Evolutionary conservation across 2,329 filamentous ascomycete genomes (phyloP), one percentile per base, ranked within the genome.

Genomic region (Beauveria pseudobassiana): DNA sequence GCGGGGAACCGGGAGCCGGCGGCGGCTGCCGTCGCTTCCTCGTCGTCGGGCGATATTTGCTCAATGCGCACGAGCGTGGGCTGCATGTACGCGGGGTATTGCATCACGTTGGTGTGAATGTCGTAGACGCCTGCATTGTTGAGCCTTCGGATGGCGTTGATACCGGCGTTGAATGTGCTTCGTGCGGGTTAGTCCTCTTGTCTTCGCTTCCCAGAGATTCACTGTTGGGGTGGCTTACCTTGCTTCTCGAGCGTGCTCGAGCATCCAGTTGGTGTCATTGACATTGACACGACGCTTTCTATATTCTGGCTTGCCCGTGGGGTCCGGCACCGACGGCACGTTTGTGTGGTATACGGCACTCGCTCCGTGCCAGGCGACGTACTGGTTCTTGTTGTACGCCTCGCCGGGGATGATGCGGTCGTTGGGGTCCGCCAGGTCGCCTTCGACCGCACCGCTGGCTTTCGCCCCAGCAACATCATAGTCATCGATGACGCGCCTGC

Each of bases 311-410:
- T 96, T 96, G 62, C 89, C 89, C 63, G 81, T 87, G 38, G 86
- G 86, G 62, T 88, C 79, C 2, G 91, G 91, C n/a, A 90, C 86
- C 24, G 88, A 87, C 1, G 91, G 90, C 1, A 82, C 84, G 62
- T 87, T 87, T 14, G 90, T 91, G 72, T 98, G 92, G 73, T 99
- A 99, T 26, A 99, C 95, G 45, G 90, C 88, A 73, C 93, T 98
- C 53, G 95, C 95, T 55, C 95, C 95, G 73, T 96, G 93, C 95
- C 95, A 99, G 30, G 95, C 95, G 30, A 99, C 95, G 71, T 97
- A 99, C 73, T 97, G 93, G 72, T 99, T 99, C 77, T 93, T 92
- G 80, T 99, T 97, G 81, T 99, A 99, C n/a, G 87, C 82, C 72
- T 96, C 89, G 45, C 88, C 90, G 9, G 83, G 82, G 28, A 92